Evolutionary conservation across 2,329 filamentous ascomycete genomes (phyloP).

Genomic region (Sporothrix globosa): DNA sequence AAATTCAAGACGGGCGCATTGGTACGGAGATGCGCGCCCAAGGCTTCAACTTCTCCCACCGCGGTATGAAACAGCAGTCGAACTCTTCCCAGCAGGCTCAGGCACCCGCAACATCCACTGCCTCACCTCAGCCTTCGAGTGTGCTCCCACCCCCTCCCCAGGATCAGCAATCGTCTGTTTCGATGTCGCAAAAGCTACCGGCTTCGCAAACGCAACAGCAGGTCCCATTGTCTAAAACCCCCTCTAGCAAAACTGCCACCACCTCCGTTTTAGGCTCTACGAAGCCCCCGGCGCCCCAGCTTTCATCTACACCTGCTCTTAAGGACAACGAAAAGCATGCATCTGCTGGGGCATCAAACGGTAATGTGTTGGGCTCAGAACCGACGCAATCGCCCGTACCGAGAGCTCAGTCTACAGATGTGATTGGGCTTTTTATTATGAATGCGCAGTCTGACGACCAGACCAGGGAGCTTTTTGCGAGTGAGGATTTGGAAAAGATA

Average conservation of each 20-base stretch:
- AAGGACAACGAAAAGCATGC: constrained; percentile 63
- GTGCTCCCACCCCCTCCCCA: constrained; percentile 37
- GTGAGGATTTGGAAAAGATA: constrained; percentile 83
- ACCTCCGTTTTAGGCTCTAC: constrained; percentile 40
- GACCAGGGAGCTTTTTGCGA: constrained; percentile 76
- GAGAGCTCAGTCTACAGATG: constrained; percentile 65
- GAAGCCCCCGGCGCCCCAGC: constrained; percentile 55
- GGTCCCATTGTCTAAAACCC: constrained; percentile 31
- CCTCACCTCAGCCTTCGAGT: constrained; percentile 37
- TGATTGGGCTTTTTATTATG: constrained; percentile 86
- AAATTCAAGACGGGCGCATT: constrained; percentile 93
- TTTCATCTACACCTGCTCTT: constrained; percentile 48
- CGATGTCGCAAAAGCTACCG: constrained; percentile 44
- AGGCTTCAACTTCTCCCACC: constrained; percentile 98
- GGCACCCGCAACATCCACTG: constrained; percentile 45
- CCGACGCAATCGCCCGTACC: constrained; percentile 60
- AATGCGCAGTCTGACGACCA: constrained; percentile 83
- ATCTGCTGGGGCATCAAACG: constrained; percentile 53
- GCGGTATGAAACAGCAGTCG: constrained; percentile 75
- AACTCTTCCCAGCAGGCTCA: constrained; percentile 43
- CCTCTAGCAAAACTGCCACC: constrained; percentile 47
- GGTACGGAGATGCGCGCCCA: constrained; percentile 98
- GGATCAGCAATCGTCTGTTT: constrained; percentile 27
- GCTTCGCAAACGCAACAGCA: constrained; percentile 44
- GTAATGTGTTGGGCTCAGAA: constrained; percentile 57